Percentiles rank a stretch among this genome's conserved stretches.
Conservation (phyloP, 352 stramenopile species). For the Plasmopara halstedii region DNA sequence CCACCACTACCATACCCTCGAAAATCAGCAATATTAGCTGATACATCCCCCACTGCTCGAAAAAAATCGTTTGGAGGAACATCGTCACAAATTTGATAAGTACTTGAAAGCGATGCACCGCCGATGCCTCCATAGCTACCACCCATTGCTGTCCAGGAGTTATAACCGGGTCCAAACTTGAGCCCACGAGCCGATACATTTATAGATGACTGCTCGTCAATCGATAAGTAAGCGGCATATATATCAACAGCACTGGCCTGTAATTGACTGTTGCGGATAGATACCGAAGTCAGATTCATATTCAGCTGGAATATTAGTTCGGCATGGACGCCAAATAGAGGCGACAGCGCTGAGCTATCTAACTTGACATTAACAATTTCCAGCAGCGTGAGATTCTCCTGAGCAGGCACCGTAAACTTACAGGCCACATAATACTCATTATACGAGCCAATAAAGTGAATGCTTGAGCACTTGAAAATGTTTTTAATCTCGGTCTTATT, state of each 20-base stretch:
- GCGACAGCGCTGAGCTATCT: conserved; percentile 33
- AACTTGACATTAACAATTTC: conserved; percentile 39
- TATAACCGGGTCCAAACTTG: conserved; percentile 78
- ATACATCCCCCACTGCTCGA: conserved; percentile 53
- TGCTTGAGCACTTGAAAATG: conserved; percentile 58
- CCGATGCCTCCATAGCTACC: conserved; percentile 72
- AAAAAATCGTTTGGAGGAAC: conserved; percentile 54
- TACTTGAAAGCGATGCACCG: conserved; percentile 45
- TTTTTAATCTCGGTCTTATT: conserved; percentile 38
- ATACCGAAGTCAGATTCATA: conserved; percentile 17
- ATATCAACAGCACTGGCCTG: conserved; percentile 58
- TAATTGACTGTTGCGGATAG: conserved; percentile 44
- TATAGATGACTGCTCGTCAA: conserved; percentile 40
- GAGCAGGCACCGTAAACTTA: conserved; percentile 28
- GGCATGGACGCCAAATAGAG: conserved; percentile 32
- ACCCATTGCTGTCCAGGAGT: conserved; percentile 56
- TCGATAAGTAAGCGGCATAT: conserved; percentile 24
- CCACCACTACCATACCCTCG: conserved; percentile 78
- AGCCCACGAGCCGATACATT: conserved; percentile 57
- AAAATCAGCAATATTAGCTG: conserved; percentile 49
- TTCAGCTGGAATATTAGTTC: conserved; percentile 47
- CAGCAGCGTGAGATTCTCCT: conserved; percentile 24
- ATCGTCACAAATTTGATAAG: conserved; percentile 38
- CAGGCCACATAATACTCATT: conserved; percentile 83
- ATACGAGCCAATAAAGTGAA: conserved; percentile 65